Evolutionary conservation across 1,139 yeast genomes (phyloP).

Genomic region (Torulaspora pretoriensis): DNA sequence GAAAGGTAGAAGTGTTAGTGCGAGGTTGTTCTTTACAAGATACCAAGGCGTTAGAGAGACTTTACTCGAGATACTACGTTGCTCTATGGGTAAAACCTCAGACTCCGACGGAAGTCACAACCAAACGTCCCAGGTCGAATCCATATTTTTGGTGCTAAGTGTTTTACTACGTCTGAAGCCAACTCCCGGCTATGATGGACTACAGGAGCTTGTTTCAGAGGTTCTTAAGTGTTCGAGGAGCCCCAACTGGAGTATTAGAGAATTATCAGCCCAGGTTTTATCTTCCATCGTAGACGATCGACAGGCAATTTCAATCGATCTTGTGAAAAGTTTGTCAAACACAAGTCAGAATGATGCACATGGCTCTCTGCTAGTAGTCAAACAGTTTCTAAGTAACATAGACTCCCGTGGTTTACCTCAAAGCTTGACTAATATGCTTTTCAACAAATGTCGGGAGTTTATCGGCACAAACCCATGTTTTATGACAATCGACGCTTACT

Average conservation of each 20-base stretch:
- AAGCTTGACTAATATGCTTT: conserved; percentile 20
- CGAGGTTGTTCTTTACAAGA: conserved; percentile 63
- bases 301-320: conserved; percentile 26
- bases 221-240: conserved; percentile 48
- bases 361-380: conserved; percentile 52
- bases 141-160: conserved; percentile 70
- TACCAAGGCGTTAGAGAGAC: conserved; percentile 51
- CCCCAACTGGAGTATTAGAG: conserved; percentile 76
- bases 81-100: conserved; percentile 36
- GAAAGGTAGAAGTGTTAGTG: conserved; percentile 45
- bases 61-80: conserved; percentile 44
- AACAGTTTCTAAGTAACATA: conserved; percentile 22
- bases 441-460: conserved; percentile 18
- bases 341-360: conserved; percentile 48
- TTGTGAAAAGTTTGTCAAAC: conserved; percentile 13
- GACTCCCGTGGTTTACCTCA: background rate
- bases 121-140: conserved; percentile 41
- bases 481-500: conserved; percentile 40
- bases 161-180: conserved; percentile 65
- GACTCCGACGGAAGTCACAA: conserved; percentile 4
- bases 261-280: conserved; percentile 72
- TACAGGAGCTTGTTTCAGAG: conserved; percentile 47
- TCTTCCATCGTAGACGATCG: conserved; percentile 46
- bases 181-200: conserved; percentile 49
- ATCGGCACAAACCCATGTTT: conserved; percentile 34